Conservation (phyloP, 306 rosid species). For the Dalbergia oliveri region DNA sequence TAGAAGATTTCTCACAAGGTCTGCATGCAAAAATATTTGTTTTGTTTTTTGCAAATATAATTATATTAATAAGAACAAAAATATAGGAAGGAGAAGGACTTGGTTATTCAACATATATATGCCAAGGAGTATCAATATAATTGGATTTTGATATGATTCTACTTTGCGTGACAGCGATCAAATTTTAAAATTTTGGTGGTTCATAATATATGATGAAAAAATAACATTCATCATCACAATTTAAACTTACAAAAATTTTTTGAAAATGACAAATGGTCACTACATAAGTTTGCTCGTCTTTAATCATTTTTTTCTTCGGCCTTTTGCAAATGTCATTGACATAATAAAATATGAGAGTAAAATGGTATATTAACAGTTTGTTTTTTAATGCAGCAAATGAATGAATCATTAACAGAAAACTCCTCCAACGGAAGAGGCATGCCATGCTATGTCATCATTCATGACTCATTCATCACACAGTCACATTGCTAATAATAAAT, state of each 20-base stretch:
- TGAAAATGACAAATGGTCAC: not conserved
- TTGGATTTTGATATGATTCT: not conserved
- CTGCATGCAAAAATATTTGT: too few species aligned
- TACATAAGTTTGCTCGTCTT: not conserved
- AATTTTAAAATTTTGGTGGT: not conserved
- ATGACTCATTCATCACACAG: not conserved
- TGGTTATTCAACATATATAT: too few species aligned
- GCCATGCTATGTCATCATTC: not conserved
- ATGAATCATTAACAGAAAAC: not conserved
- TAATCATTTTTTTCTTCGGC: not conserved
- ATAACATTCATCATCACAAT: not conserved
- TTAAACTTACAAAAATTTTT: not conserved
- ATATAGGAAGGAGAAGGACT: too few species aligned
- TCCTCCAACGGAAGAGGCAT: conserved; percentile 8
- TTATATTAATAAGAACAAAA: too few species aligned
- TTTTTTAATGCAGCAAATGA: not conserved
- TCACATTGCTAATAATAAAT: not conserved
- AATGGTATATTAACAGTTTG: not conserved
- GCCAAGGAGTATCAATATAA: too few species aligned
- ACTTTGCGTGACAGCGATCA: not conserved
- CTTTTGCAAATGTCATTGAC: not conserved
- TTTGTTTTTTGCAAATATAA: too few species aligned
- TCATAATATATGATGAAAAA: not conserved
- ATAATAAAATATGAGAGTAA: not conserved
- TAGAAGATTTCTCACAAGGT: too few species aligned